Base-by-base conservation (phyloP, 176 grass and related monocot genomes). In the Panicum miliaceum region DNA sequence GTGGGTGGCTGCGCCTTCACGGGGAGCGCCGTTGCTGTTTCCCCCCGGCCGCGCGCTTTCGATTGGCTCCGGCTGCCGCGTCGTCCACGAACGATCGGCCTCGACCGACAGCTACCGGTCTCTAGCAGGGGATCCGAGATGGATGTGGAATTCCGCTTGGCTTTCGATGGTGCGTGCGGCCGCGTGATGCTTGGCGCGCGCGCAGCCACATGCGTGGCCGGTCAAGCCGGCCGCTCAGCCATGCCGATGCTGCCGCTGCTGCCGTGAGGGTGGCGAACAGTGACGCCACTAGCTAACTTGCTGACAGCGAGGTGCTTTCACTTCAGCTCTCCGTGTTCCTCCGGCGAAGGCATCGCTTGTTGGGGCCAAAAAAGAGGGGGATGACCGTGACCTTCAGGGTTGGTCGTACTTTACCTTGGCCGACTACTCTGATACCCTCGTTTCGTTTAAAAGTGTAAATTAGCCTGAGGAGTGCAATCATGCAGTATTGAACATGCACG, bases 181-280 rank as follows among this genome's bases (percentile, higher is more conserved):
- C 48, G 77, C 68, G 26, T 18, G 47, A 47, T 52, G 12, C 78
- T 71, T 86, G 83, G 83, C 57, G 0, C 29, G 3, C 10, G 26
- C 73, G 47, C 56, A 71, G 38, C 83, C 88, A 86, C 88, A 56
- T 57, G 78, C 64, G 64, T 14, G 54, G 71, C 19, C 26, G 13
- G 48, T 64, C 23, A 88, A 68, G 51, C 46, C 3, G 3, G 22
- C 81, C 36, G 47, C 43, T 40, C 20, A 9, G 27, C 46, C 5
- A 8, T 0, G 27, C 45, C 5, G 27, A 18, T 15, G 42, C 12
- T 23, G 54, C 19, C 56, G 36, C 34, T 76, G 86, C 45, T 46
- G 23, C 57, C n/a, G 46, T 15, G 81, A 56, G 37, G 75, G 81
- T 84, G 86, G 86, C 79, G 26, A 85, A 82, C 72, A 77, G 78